These are phyloP conservation scores for Keithomyces neogunnii DNA, from an alignment of 2,329 filamentous ascomycete genomes.

Conservation along the genomic window DNA sequence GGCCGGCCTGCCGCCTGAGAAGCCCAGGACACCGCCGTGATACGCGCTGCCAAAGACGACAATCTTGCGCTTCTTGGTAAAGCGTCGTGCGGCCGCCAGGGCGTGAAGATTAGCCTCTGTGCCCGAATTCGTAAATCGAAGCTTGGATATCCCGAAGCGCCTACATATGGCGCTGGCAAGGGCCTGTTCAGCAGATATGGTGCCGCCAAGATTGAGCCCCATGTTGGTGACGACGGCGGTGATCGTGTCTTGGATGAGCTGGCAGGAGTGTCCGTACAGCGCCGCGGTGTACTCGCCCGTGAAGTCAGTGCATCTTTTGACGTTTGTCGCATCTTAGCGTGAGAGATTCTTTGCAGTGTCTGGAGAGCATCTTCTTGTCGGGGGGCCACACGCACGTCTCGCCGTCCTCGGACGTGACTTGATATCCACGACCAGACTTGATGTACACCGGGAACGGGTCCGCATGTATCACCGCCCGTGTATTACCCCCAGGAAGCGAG, in stretches of 20 bases:
- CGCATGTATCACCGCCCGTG: conserved; percentile 34
- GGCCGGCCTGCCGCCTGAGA: conserved; percentile 23
- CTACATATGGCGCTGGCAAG: conserved; percentile 43
- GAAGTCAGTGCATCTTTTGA: conserved; percentile 46
- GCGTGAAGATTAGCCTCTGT: conserved; percentile 58
- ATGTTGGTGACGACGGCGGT: conserved; percentile 30
- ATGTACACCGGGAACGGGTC: conserved; percentile 35
- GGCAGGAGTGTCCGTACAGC: conserved; percentile 57
- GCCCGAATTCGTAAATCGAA: conserved; percentile 57
- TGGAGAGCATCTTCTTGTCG: neutral
- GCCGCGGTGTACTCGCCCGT: conserved; percentile 57
- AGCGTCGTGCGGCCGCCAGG: conserved; percentile 42
- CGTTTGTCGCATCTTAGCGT: too few species aligned
- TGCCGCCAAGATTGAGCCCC: conserved; percentile 48
- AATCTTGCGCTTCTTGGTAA: conserved; percentile 34
- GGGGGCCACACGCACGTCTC: conserved; percentile 18
- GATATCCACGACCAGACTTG: conserved; percentile 24
- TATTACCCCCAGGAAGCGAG: conserved; percentile 37
- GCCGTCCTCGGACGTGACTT: conserved; percentile 32
- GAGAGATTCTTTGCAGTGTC: too few species aligned
- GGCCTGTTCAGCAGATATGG: conserved; percentile 40
- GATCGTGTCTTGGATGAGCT: conserved; percentile 41
- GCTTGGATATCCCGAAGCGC: conserved; percentile 45
- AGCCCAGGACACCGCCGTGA: conserved; percentile 28
- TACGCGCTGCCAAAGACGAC: conserved; percentile 41